phyloP scores from a whole-genome alignment of 1,284 basidiomycete species.

The Xerocomus nothofagi region DNA sequence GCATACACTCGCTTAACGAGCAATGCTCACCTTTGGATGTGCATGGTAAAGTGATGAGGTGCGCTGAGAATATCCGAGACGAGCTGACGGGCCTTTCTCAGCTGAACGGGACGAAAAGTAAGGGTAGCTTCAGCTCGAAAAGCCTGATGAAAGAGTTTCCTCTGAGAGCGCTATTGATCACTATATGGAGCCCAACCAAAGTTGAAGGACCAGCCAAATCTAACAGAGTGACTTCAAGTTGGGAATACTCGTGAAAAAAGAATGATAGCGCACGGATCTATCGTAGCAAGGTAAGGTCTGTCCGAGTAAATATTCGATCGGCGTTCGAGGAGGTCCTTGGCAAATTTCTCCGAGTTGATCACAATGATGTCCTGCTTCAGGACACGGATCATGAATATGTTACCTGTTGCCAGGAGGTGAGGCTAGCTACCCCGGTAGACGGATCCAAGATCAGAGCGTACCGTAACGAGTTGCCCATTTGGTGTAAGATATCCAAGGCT shows the following conservation, averaged over 20 bases:
- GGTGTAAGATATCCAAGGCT: constrained; percentile 25
- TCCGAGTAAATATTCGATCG: constrained; percentile 30
- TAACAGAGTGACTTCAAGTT: constrained; percentile 8
- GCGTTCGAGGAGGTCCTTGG: constrained; percentile 27
- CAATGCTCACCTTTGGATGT: constrained; percentile 19
- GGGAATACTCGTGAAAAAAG: neutral
- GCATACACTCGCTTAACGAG: neutral
- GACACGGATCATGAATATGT: constrained; percentile 23
- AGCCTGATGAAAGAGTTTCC: constrained; percentile 30
- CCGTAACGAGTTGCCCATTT: constrained; percentile 24
- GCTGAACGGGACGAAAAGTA: constrained; percentile 20
- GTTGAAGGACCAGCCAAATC: constrained; percentile 29
- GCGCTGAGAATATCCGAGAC: constrained; percentile 17
- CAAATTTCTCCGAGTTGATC: constrained; percentile 23
- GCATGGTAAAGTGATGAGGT: constrained; percentile 17
- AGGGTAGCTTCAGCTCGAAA: constrained; percentile 25
- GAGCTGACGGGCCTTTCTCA: constrained; percentile 23
- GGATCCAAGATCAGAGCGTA: neutral
- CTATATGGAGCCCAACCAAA: constrained; percentile 23
- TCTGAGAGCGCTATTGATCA: constrained; percentile 25
- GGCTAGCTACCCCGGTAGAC: neutral
- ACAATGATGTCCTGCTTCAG: constrained; percentile 27
- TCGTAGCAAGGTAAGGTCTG: constrained; percentile 26
- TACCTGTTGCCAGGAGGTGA: constrained; percentile 16
- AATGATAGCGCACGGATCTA: constrained; percentile 17